Percentiles rank a stretch among this genome's conserved stretches.
Conservation (phyloP, 257 asterid species). For the Ilex aquifolium region DNA sequence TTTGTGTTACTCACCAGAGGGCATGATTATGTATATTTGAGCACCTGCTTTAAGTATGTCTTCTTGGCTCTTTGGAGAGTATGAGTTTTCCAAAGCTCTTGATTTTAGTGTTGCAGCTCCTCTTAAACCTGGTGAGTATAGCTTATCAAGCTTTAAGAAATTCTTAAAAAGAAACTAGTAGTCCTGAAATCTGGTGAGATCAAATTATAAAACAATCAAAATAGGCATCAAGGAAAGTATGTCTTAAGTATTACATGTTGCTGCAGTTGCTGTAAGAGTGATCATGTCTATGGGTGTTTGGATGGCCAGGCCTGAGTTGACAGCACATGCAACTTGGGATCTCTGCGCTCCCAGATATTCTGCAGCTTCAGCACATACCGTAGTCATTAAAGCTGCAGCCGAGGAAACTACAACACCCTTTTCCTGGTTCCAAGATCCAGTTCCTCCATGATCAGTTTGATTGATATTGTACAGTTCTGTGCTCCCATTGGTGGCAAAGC, state of each 20-base stretch:
- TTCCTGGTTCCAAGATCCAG: constrained; percentile 12
- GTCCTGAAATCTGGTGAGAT: no score
- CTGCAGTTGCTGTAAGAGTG: constrained; percentile 56
- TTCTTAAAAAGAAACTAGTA: neutral
- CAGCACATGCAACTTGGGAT: constrained; percentile 46
- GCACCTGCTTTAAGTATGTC: constrained; percentile 37
- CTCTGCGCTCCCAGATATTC: constrained; percentile 50
- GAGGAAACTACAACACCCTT: constrained; percentile 41
- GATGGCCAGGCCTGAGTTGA: constrained; percentile 57
- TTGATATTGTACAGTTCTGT: constrained; percentile 17
- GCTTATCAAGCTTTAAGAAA: neutral
- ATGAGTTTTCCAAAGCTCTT: constrained; percentile 34
- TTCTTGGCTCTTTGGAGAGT: constrained; percentile 22
- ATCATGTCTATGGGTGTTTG: constrained; percentile 56
- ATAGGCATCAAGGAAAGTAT: neutral
- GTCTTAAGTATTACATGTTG: constrained; percentile 39
- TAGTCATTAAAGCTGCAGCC: constrained; percentile 55
- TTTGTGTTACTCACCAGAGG: constrained; percentile 36
- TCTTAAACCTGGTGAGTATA: constrained; percentile 39
- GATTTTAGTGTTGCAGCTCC: constrained; percentile 55
- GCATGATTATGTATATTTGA: constrained; percentile 45
- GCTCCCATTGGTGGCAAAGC: constrained; percentile 34
- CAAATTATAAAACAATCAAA: neutral
- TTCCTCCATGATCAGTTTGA: constrained; percentile 13
- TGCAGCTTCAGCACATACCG: constrained; percentile 67